A percentile compares a stretch with the other conserved stretches of the same genome.
These are phyloP conservation scores for Oidiodendron maius DNA, from an alignment of 495 filamentous ascomycete species.

Conservation along the genomic window DNA sequence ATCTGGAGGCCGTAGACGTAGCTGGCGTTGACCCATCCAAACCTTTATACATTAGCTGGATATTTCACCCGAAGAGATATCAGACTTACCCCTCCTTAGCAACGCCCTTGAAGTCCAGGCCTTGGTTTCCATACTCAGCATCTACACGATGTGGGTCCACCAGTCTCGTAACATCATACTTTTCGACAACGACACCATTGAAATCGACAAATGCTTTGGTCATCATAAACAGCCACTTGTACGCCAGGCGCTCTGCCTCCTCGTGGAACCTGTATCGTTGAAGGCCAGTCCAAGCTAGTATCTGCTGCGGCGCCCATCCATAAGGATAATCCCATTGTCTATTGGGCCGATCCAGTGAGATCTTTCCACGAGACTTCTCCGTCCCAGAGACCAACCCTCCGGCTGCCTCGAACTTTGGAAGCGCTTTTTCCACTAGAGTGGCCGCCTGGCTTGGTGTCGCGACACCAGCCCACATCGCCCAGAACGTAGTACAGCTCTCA, in stretches of 20 bases:
- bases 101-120: conserved; percentile 86
- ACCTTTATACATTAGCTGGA: conserved; percentile 48
- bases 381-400: conserved; percentile 90
- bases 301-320: conserved; percentile 98
- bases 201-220: conserved; percentile 96
- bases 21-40: conserved; percentile 98
- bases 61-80: not conserved
- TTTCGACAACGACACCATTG: conserved; percentile 96
- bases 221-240: conserved; percentile 97
- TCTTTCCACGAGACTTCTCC: conserved; percentile 71
- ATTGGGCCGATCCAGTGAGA: conserved; percentile 79
- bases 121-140: conserved; percentile 97
- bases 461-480: conserved; percentile 92
- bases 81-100: conserved; percentile 83
- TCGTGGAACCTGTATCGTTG: conserved; percentile 85
- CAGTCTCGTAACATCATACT: conserved; percentile 90
- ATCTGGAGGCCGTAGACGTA: conserved; percentile 86
- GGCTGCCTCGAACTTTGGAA: conserved; percentile 79
- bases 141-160: conserved; percentile 87
- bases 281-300: conserved; percentile 91
- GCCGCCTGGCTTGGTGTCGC: conserved; percentile 74
- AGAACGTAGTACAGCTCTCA: conserved; percentile 88
- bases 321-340: conserved; percentile 98
- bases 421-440: conserved; percentile 63
- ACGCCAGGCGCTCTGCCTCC: conserved; percentile 80